Conservation (phyloP, 2,329 filamentous ascomycete genomes). For the Ceratocystis ficicola region DNA sequence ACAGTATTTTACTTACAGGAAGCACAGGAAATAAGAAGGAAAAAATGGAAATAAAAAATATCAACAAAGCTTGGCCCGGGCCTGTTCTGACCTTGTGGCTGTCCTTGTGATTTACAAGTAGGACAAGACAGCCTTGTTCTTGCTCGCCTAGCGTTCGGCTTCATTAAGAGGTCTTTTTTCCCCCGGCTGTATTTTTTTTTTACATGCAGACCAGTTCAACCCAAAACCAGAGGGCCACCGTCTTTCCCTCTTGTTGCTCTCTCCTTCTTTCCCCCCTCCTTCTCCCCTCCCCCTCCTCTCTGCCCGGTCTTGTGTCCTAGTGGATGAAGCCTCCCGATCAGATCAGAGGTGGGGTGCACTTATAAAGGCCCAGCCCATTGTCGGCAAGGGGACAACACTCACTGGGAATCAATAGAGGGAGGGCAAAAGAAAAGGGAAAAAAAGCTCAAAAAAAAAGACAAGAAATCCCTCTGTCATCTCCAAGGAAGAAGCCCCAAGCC, state of each 20-base stretch:
- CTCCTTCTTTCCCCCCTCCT: neutral
- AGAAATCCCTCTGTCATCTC: neutral
- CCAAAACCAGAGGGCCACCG: too few relatives aligned
- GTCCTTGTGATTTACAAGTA: slow-evolving; percentile 5
- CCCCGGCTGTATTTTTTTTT: neutral
- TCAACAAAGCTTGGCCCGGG: neutral
- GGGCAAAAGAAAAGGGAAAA: neutral
- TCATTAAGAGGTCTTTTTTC: neutral
- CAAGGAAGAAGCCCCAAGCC: neutral
- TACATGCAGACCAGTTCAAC: too few relatives aligned
- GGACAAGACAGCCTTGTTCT: slow-evolving; percentile 5
- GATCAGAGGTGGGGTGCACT: neutral
- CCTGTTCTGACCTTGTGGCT: neutral
- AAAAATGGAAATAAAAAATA: neutral
- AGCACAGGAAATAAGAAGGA: neutral
- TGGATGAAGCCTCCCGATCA: neutral
- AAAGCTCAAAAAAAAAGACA: too few relatives aligned
- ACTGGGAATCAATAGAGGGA: neutral
- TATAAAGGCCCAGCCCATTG: neutral
- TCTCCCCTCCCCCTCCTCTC: neutral
- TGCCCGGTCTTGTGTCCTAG: neutral
- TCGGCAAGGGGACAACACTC: neutral
- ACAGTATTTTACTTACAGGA: neutral
- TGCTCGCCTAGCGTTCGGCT: neutral
- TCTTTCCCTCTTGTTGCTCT: neutral